phyloP scores from a whole-genome alignment of 495 filamentous ascomycete genomes.

The Xylaria intraflava region DNA sequence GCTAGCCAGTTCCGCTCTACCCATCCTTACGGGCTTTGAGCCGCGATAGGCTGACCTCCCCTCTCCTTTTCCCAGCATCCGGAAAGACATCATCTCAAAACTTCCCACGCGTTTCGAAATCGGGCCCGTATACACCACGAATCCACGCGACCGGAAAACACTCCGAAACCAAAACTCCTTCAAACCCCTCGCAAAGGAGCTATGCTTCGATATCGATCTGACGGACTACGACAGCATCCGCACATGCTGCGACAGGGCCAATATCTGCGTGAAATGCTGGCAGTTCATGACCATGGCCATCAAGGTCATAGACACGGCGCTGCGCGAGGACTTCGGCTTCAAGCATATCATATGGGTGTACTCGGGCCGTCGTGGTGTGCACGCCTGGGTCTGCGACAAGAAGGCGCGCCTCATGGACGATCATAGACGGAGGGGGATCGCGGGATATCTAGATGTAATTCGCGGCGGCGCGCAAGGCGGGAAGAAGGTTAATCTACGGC shows the following conservation, averaged over 20 bases:
- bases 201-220: conserved; percentile 98
- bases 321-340: conserved; percentile 93
- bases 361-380: conserved; percentile 88
- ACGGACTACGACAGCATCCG: conserved; percentile 97
- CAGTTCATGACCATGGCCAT: conserved; percentile 95
- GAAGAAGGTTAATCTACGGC: conserved; percentile 78
- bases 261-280: conserved; percentile 94
- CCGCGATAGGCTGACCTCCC: conserved; percentile 5
- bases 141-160: conserved; percentile 88
- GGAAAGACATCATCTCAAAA: conserved; percentile 79
- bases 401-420: conserved; percentile 78
- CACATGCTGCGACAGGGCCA: conserved; percentile 88
- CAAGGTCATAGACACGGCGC: conserved; percentile 77
- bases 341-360: conserved; percentile 97
- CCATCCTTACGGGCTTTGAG: neutral
- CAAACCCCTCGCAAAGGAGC: conserved; percentile 75
- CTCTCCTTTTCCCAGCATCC: conserved; percentile 49
- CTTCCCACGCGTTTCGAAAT: conserved; percentile 96
- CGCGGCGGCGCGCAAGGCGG: conserved; percentile 75
- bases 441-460: conserved; percentile 80
- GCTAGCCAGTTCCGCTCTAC: neutral
- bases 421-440: conserved; percentile 70
- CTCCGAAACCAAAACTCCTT: conserved; percentile 68
- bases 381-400: conserved; percentile 98
- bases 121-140: conserved; percentile 87